Base-by-base conservation (phyloP, 768 basidiomycete genomes). In the Hydnomerulius pinastri region DNA sequence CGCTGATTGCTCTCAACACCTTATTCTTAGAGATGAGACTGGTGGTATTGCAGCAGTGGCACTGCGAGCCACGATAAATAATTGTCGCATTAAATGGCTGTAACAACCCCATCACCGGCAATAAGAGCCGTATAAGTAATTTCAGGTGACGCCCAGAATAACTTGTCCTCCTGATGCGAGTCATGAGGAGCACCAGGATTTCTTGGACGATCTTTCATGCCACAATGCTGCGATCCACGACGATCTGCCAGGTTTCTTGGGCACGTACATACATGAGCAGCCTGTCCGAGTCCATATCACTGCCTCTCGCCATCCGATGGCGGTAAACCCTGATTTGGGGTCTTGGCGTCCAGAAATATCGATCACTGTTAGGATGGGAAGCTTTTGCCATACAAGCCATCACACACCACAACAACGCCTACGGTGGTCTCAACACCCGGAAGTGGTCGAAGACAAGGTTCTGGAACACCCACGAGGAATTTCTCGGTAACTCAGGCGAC, bases 351-450 rank as follows among this genome's bases (percentile, higher is more conserved):
- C 20, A 18, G 29, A 24, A 36, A 6, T 15, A 15, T 24, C 35
- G 21, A 33, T 25, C 20, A 40, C 7, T 50, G 48, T 43, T 50
- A 50, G 48, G 48, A 40, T 17, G 29, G 17, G 48, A 41, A 30
- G 48, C 48, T 28, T 39, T 49, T 41, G 48, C 29, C 17, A 42
- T 17, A 49, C 48, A 41, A 23, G 18, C 38, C 29, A 49, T 20
- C 51, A 54, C 29, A 54, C 25, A 30, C 28, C 41, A 41, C 17
- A 54, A 54, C 49, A 51, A 54, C 42, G 25, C n/a, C 28, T 32
- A n/a, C 12, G 18, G 39, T 5, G 28, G 28, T 23, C 39, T 25
- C 10, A 32, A n/a, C n/a, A n/a, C n/a, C n/a, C n/a, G n/a, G n/a
- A n/a, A n/a, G n/a, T n/a, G n/a, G n/a, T n/a, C n/a, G n/a, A n/a